These are phyloP conservation scores for Asterophora parasitica DNA, from an alignment of 768 basidiomycete species.

Conservation along the genomic window DNA sequence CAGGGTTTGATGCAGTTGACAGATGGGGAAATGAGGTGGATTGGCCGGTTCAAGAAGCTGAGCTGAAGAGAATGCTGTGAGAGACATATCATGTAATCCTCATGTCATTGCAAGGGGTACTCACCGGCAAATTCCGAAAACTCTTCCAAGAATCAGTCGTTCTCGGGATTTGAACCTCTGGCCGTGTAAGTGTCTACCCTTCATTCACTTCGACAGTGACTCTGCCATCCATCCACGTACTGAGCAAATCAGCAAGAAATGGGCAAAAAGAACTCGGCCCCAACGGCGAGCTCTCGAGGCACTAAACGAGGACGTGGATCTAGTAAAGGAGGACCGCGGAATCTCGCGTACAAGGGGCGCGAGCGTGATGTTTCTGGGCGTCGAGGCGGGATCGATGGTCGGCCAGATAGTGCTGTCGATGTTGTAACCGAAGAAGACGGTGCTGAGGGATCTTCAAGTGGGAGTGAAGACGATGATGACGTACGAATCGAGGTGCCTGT, in stretches of 20 bases:
- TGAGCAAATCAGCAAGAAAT: constrained; percentile 15
- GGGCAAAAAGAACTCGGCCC: constrained; percentile 38
- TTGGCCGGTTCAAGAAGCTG: too few relatives aligned
- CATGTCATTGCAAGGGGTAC: too few relatives aligned
- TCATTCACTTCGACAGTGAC: too few relatives aligned
- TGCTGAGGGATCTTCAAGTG: constrained; percentile 22
- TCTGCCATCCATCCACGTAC: background rate
- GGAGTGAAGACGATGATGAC: constrained; percentile 25
- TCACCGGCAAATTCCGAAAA: too few relatives aligned
- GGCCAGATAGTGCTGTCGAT: constrained; percentile 58
- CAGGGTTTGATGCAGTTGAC: background rate
- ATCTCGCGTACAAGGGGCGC: constrained; percentile 11
- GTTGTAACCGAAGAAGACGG: constrained; percentile 35
- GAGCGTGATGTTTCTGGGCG: constrained; percentile 12
- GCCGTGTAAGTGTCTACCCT: too few relatives aligned
- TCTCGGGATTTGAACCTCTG: too few relatives aligned
- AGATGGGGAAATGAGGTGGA: background rate
- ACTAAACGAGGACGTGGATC: constrained; percentile 29
- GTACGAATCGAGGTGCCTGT: constrained; percentile 64
- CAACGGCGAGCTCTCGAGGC: constrained; percentile 27
- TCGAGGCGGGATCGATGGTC: constrained; percentile 26
- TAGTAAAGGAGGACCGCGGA: constrained; percentile 22
- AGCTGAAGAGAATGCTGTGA: too few relatives aligned
- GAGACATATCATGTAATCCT: too few relatives aligned
- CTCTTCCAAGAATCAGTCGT: too few relatives aligned